Percentiles rank a stretch among this genome's conserved stretches.
phyloP scores from a whole-genome alignment of 228 moss, liverwort and hornwort genomes.

The Sphagnum fallax region DNA sequence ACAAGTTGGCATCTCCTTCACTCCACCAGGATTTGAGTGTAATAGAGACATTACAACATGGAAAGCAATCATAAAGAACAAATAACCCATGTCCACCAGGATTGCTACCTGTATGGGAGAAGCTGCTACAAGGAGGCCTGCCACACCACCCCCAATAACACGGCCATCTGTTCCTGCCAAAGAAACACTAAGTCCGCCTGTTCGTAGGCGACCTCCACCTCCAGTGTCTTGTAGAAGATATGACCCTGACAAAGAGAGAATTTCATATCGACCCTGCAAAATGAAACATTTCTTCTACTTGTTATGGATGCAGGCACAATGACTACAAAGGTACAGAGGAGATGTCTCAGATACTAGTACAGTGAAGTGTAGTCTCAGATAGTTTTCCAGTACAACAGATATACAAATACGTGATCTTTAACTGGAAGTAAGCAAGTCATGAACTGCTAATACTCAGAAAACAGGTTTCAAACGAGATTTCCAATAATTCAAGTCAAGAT shows the following conservation, averaged over 20 bases:
- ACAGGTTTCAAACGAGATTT: too few relatives aligned
- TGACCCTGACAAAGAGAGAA: constrained; percentile 89
- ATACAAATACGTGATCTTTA: too few relatives aligned
- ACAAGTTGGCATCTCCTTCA: neutral
- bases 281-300: too few relatives aligned
- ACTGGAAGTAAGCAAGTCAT: too few relatives aligned
- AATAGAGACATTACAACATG: neutral
- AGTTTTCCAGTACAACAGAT: too few relatives aligned
- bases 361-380: too few relatives aligned
- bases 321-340: too few relatives aligned
- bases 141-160: constrained; percentile 93
- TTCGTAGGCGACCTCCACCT: constrained; percentile 77
- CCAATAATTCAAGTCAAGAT: too few relatives aligned
- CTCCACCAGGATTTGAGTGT: neutral
- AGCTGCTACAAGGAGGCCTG: constrained; percentile 89
- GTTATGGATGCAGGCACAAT: too few relatives aligned
- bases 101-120: constrained; percentile 87
- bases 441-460: too few relatives aligned
- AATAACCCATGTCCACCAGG: neutral
- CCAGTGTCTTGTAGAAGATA: constrained; percentile 74
- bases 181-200: constrained; percentile 90
- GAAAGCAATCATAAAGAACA: neutral
- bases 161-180: constrained; percentile 88
- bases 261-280: constrained; percentile 89
- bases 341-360: too few relatives aligned